These are phyloP conservation scores for Blepharisma stoltei DNA, from an alignment of 73 alveolate species.

Conservation along the genomic window DNA sequence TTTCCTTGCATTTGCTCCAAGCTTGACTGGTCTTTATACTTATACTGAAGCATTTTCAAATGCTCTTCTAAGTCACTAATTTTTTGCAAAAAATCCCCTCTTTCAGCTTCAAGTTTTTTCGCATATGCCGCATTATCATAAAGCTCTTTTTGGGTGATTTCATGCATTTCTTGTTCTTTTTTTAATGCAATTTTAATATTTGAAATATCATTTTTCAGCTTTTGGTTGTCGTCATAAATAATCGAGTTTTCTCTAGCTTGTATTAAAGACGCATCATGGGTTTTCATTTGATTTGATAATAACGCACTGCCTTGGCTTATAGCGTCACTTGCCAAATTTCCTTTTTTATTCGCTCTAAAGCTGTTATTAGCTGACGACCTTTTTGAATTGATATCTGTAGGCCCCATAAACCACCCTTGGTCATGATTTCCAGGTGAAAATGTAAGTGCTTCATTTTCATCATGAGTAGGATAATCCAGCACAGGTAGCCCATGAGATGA, in stretches of 20 bases:
- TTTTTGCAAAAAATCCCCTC: neutral
- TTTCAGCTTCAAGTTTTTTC: constrained; percentile 15
- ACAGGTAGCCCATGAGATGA: neutral
- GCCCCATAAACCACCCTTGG: neutral
- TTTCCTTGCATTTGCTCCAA: constrained; percentile 15
- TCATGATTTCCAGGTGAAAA: constrained; percentile 12
- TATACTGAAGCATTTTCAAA: neutral
- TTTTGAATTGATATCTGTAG: constrained; percentile 5
- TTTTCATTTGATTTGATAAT: neutral
- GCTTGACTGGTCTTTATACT: neutral
- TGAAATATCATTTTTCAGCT: constrained; percentile 3
- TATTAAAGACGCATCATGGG: neutral
- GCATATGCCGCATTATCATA: neutral
- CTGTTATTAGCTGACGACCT: constrained; percentile 20
- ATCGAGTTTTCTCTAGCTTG: neutral
- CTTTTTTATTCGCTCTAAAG: neutral
- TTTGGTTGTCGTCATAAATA: constrained; percentile 3
- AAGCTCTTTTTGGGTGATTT: constrained; percentile 13
- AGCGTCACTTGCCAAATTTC: neutral
- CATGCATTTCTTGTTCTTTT: constrained; percentile 21
- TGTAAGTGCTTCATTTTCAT: constrained; percentile 8
- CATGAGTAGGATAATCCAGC: constrained; percentile 9
- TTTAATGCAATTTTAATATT: constrained; percentile 14
- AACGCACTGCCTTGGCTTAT: constrained; percentile 20
- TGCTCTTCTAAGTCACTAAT: constrained; percentile 8